Base-by-base conservation (phyloP, 2,329 filamentous ascomycete species). In the Botrytis byssoidea region DNA sequence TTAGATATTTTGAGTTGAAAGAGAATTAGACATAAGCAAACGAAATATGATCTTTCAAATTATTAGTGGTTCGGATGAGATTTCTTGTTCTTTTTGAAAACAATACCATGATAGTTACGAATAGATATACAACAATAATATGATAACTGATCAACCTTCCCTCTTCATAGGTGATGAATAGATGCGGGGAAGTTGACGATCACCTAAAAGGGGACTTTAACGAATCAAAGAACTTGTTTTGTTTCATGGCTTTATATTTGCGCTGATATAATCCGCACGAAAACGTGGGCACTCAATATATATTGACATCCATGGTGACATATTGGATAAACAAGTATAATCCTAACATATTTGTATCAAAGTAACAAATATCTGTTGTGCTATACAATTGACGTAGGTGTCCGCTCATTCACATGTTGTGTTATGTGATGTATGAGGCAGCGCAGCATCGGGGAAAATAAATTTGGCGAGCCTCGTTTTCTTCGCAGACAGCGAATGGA, bases 181-280 rank as follows among this genome's bases (percentile, higher is more conserved):
- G 25, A 29, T 72, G 70, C 70, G 70, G 70, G 70, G 70, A 72
- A 72, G 55, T 57, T 51, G 70, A 37, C 35, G 60, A 71, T 71
- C 32, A 55, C 29, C 25, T 35, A 51, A 25, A 46, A 35, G 35
- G 35, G 42, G 32, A 20, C 18, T 32, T 71, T 35, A 16, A 51
- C 57, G 42, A 63, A 48, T 64, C 42, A 65, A 51, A 65, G 46
- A 51, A 37, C 32, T 46, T 14, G 22, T 18, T 18, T n/a, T 40
- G 48, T 48, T 57, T 20, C 22, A 29, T 44, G 46, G 25, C n/a
- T 37, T 22, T 57, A 18, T 70, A 18, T 37, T n/a, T 67, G 22
- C 7, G 22, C 14, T 51, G 22, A 67, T 46, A 29, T 64, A 51
- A 14, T 64, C 37, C 25, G 4, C 18, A 44, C 40, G n/a, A 44